Evolutionary conservation across 306 rosid genomes (phyloP), one percentile per base, ranked within the genome.

Genomic region (Cajanus cajan): DNA sequence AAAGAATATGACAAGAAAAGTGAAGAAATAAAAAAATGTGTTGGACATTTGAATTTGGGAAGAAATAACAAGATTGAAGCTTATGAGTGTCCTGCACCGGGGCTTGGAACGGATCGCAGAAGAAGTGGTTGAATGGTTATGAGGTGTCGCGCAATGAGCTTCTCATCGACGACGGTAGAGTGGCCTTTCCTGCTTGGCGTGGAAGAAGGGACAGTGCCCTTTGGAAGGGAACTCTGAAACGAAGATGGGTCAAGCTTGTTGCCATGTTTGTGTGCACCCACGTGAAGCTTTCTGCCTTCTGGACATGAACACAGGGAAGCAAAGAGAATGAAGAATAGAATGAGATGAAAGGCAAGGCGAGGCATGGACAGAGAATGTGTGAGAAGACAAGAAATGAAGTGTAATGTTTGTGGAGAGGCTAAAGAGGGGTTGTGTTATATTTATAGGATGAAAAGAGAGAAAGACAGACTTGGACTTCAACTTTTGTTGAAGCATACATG

Each of bases 181-280:
- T 95, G 91, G 0, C 94, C 97, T 76, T 79, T 93, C 68, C 68
- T 87, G 88, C 93, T 93, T 7, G 99, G 99, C 0, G 96, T 33
- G 11, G 99, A 95, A 37, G 83, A 12, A 0, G 98, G 96, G 4
- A 91, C 89, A 0, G 24, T 82, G n/a, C 97, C 98, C 86, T 95
- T 95, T 0, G 97, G 97, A 71, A 95, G 97, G 51, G 94, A 82
- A 40, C 81, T 65, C 0, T 90, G 71, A 71, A 88, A 82, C 85
- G 90, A 66, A 33, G 83, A 50, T 4, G 81, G 69, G 9, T n/a
- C 18, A 15, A 34, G 43, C 31, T 74, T 71, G 11, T 65, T 78
- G 14, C 14, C 3, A 6, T 54, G 59, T 5, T 73, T 70, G 45
- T 40, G 59, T 8, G 13, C 31, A 10, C 74, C 87, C 43, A 85